phyloP scores from a whole-genome alignment of 2,329 filamentous ascomycete genomes.

The Xylariomycetidae sp. region DNA sequence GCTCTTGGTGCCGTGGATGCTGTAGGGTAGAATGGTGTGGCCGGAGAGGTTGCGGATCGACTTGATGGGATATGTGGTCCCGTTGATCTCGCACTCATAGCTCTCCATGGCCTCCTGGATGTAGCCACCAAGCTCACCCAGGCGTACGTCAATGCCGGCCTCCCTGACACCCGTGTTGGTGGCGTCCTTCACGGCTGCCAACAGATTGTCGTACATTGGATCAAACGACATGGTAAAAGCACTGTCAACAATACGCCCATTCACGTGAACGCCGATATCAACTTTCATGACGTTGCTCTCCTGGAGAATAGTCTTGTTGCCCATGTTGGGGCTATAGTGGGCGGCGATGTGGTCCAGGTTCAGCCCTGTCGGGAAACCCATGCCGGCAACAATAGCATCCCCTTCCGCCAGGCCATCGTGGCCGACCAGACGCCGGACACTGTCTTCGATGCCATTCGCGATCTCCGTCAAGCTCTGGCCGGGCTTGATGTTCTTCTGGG shows the following conservation, averaged over 20 bases:
- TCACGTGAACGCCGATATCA: slow-evolving; percentile 77
- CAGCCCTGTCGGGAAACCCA: slow-evolving; percentile 82
- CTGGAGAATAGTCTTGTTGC: slow-evolving; percentile 72
- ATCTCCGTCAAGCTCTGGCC: slow-evolving; percentile 78
- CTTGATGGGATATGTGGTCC: slow-evolving; percentile 75
- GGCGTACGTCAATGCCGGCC: slow-evolving; percentile 86
- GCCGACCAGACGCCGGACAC: slow-evolving; percentile 71
- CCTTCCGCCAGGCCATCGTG: slow-evolving; percentile 74
- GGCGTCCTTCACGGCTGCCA: slow-evolving; percentile 68
- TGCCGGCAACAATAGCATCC: slow-evolving; percentile 71
- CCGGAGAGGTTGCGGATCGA: slow-evolving; percentile 83
- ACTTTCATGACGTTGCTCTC: slow-evolving; percentile 76
- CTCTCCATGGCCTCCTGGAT: slow-evolving; percentile 94
- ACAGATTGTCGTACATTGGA: slow-evolving; percentile 67
- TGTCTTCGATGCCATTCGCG: slow-evolving; percentile 81
- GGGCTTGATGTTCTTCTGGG: slow-evolving; percentile 74
- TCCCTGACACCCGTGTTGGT: slow-evolving; percentile 85
- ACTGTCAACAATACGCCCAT: slow-evolving; percentile 75
- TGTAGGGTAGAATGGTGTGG: slow-evolving; percentile 84
- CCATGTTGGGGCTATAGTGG: slow-evolving; percentile 82
- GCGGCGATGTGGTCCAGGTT: slow-evolving; percentile 82
- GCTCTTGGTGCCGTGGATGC: slow-evolving; percentile 88
- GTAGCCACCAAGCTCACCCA: slow-evolving; percentile 76
- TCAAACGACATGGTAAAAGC: slow-evolving; percentile 78
- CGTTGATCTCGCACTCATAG: slow-evolving; percentile 81